Percentiles rank a stretch among this genome's conserved stretches.
Conservation (phyloP, 352 stramenopile species). For the Thalassiosira mediterranea region DNA sequence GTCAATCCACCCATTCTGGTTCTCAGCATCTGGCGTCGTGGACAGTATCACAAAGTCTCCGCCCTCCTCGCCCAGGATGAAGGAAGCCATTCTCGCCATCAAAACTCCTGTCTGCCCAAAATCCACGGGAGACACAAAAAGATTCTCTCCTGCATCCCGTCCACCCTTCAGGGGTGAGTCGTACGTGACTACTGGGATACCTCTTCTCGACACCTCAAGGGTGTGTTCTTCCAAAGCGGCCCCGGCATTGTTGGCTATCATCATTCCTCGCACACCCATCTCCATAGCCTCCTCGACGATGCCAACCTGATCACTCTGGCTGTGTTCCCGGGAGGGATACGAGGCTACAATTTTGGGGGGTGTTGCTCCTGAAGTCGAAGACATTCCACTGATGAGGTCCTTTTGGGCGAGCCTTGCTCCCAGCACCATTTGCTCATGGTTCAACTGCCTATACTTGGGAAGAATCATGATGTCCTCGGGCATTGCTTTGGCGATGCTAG, state of each 20-base stretch:
- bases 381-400: too few relatives aligned
- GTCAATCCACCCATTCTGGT: neutral
- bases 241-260: conserved; percentile 8
- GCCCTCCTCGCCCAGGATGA: neutral
- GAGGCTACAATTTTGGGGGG: neutral
- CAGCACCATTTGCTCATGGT: neutral
- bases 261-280: neutral
- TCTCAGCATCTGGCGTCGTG: neutral
- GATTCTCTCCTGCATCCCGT: conserved; percentile 2
- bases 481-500: too few relatives aligned
- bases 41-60: neutral
- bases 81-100: neutral
- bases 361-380: too few relatives aligned
- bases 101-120: neutral
- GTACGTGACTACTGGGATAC: neutral
- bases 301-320: neutral
- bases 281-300: neutral
- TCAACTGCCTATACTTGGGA: neutral
- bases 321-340: neutral
- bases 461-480: neutral
- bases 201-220: neutral
- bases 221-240: neutral
- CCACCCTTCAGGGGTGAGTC: conserved; percentile 1
- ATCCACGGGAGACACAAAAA: neutral
- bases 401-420: neutral